phyloP scores from a whole-genome alignment of 768 basidiomycete genomes.

The Mycena vitilis region DNA sequence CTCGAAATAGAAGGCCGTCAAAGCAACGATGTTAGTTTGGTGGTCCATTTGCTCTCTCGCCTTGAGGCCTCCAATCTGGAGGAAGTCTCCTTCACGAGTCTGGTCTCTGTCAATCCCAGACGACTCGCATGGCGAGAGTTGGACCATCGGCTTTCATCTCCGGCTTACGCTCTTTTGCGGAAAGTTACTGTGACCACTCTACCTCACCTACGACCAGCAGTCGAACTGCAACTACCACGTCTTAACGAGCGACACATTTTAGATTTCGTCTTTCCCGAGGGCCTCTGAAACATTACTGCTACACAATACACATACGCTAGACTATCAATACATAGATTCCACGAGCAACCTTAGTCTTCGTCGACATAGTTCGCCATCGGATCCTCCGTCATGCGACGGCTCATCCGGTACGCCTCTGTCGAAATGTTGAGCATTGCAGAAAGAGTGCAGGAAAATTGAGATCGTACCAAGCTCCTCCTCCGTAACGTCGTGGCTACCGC shows the following conservation, averaged over 20 bases:
- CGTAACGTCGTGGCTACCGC: constrained; percentile 81
- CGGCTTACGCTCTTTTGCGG: constrained; percentile 9
- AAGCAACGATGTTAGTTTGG: constrained; percentile 14
- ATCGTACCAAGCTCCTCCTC: constrained; percentile 86
- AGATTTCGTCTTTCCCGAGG: constrained; percentile 25
- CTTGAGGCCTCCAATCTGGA: constrained; percentile 5
- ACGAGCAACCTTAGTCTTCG: constrained; percentile 42
- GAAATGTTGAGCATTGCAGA: constrained; percentile 10
- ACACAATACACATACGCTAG: constrained; percentile 13
- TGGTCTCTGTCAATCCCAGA: constrained; percentile 3
- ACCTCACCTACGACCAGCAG: constrained; percentile 8
- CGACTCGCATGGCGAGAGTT: constrained; percentile 19
- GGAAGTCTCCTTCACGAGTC: constrained; percentile 18
- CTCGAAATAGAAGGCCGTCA: constrained; percentile 17
- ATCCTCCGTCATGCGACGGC: constrained; percentile 79
- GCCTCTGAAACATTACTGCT: constrained; percentile 25
- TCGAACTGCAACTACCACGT: constrained; percentile 11
- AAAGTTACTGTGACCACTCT: constrained; percentile 14
- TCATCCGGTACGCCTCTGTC: constrained; percentile 92
- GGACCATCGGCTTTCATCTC: neutral
- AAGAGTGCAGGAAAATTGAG: neutral
- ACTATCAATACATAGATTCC: constrained; percentile 33
- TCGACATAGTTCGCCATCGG: constrained; percentile 96
- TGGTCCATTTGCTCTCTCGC: constrained; percentile 16
- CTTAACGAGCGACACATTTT: constrained; percentile 16